These are phyloP conservation scores for Prunus kanzakura DNA, from an alignment of 306 rosid genomes.

Conservation along the genomic window DNA sequence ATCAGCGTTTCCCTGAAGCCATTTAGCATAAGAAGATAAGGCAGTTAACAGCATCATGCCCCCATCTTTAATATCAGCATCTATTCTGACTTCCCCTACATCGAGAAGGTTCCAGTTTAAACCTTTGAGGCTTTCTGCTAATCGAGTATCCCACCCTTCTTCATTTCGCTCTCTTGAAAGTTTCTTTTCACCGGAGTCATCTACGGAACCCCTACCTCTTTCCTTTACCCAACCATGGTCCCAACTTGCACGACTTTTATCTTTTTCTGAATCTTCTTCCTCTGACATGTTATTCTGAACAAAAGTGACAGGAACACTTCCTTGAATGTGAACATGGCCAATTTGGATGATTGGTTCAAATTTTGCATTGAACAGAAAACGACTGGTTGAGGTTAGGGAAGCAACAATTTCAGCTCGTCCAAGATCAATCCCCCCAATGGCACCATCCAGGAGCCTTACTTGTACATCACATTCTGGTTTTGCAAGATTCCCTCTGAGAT, in stretches of 20 bases:
- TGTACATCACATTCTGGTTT: slow-evolving; percentile 97
- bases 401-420: slow-evolving; percentile 92
- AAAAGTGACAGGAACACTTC: slow-evolving; percentile 80
- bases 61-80: slow-evolving; percentile 91
- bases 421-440: slow-evolving; percentile 84
- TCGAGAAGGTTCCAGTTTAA: slow-evolving; percentile 74
- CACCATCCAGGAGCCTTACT: slow-evolving; percentile 93
- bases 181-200: slow-evolving; percentile 51
- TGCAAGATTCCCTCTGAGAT: slow-evolving; percentile 84
- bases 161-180: slow-evolving; percentile 65
- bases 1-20: slow-evolving; percentile 95
- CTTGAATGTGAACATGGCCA: slow-evolving; percentile 89
- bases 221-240: slow-evolving; percentile 71
- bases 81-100: slow-evolving; percentile 84
- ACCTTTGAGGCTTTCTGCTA: slow-evolving; percentile 81
- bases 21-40: slow-evolving; percentile 77
- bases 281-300: slow-evolving; percentile 48
- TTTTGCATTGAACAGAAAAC: slow-evolving; percentile 89
- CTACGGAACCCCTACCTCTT: slow-evolving; percentile 39
- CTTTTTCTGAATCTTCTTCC: slow-evolving; percentile 55
- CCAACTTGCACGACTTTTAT: slow-evolving; percentile 46
- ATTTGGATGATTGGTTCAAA: slow-evolving; percentile 76
- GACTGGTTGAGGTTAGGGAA: slow-evolving; percentile 77
- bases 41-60: slow-evolving; percentile 96
- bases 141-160: slow-evolving; percentile 70